Evolutionary conservation across 1,284 basidiomycete genomes (phyloP).

Genomic region (Cronartium ribicola): DNA sequence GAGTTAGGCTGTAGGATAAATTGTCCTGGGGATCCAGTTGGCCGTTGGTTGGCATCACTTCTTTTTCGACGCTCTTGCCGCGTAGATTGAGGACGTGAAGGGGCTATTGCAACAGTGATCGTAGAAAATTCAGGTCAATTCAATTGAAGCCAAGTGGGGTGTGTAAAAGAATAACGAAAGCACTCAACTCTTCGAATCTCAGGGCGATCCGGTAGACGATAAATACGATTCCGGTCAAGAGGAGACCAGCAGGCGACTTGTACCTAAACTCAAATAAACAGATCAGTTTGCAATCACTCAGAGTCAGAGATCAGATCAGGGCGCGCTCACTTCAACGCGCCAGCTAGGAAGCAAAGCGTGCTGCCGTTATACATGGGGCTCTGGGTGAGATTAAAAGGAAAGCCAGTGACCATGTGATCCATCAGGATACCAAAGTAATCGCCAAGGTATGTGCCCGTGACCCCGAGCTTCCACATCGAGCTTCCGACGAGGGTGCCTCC

Average conservation of each 20-base stretch:
- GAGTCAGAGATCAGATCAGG: not conserved
- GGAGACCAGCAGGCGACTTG: conserved; percentile 27
- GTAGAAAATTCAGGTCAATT: not conserved
- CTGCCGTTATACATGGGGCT: conserved; percentile 53
- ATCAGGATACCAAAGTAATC: conserved; percentile 53
- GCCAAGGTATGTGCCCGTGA: conserved; percentile 52
- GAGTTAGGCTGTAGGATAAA: too few species aligned
- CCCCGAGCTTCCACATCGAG: conserved; percentile 51
- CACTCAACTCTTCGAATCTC: conserved; percentile 27
- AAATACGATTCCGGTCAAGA: conserved; percentile 26
- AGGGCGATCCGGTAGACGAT: conserved; percentile 21
- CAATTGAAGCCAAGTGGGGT: not conserved
- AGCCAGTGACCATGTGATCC: conserved; percentile 51
- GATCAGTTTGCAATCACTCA: not conserved
- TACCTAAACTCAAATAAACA: conserved; percentile 12
- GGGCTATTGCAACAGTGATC: not conserved
- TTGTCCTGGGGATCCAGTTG: too few species aligned
- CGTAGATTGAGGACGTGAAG: not conserved
- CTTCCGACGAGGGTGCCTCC: conserved; percentile 49
- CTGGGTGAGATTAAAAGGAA: conserved; percentile 50
- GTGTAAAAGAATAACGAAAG: not conserved
- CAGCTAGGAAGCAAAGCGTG: conserved; percentile 42
- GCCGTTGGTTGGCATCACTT: not conserved
- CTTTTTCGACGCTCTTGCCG: not conserved
- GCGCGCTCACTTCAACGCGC: conserved; percentile 44